phyloP scores from a whole-genome alignment of 176 grass and related monocot species.

The Aegilops speltoides region DNA sequence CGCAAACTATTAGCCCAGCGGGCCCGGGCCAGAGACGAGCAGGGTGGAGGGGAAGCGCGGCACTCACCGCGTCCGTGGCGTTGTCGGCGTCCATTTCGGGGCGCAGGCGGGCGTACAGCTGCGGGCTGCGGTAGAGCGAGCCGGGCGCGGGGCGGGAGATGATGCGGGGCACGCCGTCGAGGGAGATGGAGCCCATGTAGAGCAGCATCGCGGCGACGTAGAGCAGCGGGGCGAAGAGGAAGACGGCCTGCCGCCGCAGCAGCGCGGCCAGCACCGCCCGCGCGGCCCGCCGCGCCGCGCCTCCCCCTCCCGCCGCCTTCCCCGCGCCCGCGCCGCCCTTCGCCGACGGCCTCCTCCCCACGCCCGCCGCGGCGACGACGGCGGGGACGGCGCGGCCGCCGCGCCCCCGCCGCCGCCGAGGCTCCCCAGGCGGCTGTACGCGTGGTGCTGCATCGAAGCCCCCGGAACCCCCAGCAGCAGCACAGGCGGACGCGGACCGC shows the following conservation, averaged over 20 bases:
- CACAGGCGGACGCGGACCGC: background rate
- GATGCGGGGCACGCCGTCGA: conserved; percentile 81
- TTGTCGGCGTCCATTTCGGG: conserved; percentile 89
- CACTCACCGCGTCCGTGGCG: conserved; percentile 76
- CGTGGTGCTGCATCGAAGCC: conserved; percentile 61
- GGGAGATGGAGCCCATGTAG: conserved; percentile 90
- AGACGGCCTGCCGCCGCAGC: conserved; percentile 86
- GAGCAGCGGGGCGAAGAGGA: conserved; percentile 94
- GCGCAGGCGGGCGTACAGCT: conserved; percentile 75
- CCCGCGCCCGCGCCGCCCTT: conserved; percentile 31
- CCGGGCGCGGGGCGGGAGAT: conserved; percentile 78
- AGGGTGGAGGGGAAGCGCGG: background rate
- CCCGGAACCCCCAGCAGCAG: background rate
- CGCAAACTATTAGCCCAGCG: conserved; percentile 2
- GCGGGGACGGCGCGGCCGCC: conserved; percentile 53
- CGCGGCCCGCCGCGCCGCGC: conserved; percentile 43
- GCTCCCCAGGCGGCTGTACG: conserved; percentile 71
- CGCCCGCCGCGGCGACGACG: conserved; percentile 59
- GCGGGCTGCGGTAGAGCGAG: conserved; percentile 85
- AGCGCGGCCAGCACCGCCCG: conserved; percentile 56
- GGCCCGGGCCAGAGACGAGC: background rate
- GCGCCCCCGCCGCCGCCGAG: conserved; percentile 26
- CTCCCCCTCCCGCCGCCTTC: conserved; percentile 13
- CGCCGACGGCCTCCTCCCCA: conserved; percentile 43
- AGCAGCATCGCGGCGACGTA: conserved; percentile 89